These are phyloP conservation scores for Blastomyces parvus DNA, from an alignment of 2,329 filamentous ascomycete genomes.

Conservation along the genomic window DNA sequence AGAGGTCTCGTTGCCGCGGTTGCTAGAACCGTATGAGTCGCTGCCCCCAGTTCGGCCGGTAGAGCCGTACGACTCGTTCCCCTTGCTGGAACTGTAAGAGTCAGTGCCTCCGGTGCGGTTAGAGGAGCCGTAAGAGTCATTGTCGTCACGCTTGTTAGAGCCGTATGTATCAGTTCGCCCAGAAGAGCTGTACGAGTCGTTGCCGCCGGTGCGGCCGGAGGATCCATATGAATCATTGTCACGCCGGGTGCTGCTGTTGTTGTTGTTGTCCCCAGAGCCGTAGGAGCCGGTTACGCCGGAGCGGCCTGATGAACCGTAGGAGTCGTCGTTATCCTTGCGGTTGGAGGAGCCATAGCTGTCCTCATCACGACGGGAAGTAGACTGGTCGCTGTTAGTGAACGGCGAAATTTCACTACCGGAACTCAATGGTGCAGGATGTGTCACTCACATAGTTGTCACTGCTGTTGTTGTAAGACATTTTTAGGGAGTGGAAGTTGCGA, in stretches of 20 bases:
- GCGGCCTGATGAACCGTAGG: not conserved
- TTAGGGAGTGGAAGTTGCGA: not conserved
- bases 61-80: not conserved
- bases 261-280: not conserved
- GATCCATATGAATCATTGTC: conserved; percentile 3
- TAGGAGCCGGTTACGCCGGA: not conserved
- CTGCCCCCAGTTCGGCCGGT: not conserved
- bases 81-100: not conserved
- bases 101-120: not conserved
- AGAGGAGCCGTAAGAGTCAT: not conserved
- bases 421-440: not conserved
- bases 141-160: not conserved
- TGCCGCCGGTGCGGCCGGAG: not conserved
- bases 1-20: not conserved
- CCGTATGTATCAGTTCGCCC: not conserved
- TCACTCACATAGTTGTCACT: conserved; percentile 1
- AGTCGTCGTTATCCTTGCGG: not conserved
- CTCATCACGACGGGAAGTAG: not conserved
- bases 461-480: conserved; percentile 7
- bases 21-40: not conserved
- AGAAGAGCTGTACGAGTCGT: not conserved
- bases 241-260: not conserved
- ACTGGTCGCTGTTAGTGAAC: not conserved
- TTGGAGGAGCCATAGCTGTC: conserved; percentile 1
- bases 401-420: not conserved